Evolutionary conservation across 768 basidiomycete genomes (phyloP), one percentile per base, ranked within the genome.

Genomic region (Amanita pseudoporphyria): DNA sequence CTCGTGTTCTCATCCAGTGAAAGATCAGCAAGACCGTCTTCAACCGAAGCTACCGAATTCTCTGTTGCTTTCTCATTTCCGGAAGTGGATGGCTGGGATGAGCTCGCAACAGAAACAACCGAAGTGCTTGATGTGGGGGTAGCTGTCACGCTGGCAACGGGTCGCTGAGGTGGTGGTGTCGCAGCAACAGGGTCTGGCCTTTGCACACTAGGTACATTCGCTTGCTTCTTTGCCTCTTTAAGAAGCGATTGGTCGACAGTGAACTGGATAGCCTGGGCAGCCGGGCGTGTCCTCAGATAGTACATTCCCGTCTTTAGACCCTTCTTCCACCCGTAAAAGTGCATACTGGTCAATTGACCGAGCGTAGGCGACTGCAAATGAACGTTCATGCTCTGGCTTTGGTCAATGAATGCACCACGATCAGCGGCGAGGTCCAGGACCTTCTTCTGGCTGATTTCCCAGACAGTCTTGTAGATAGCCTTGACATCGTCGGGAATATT

Each of bases 261-360:
- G 73, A 99, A 97, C 70, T 99, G 92, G 64, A 95, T 94, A 45
- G 96, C 96, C 60, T 91, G 85, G 10, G 91, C 89, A 7, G 94
- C 93, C 4, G 96, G 90, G 46, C 90, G 79, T 31, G 96, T 97
- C 48, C 96, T 81, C 44, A 99, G 77, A 67, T 99, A 98, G 70
- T 92, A 93, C 89, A 95, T 94, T 57, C 95, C 96, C 1, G 96
- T 99, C 79, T 99, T 99, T 61, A 99, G 70, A 30, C 96, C 96
- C 70, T 91, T 91, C 78, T 95, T 95, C 96, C 96, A 98, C n/a
- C 93, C 96, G 63, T 97, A 97, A 74, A 94, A 95, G 67, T 94
- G 92, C 91, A 93, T 93, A 53, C 84, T 87, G 33, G 92, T 94
- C 54, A 99, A 73, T 65, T 99, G 95, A 7, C 90, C 90, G 51